Base-by-base conservation (phyloP, 2,329 filamentous ascomycete genomes). In the Furcasterigmium furcatum region DNA sequence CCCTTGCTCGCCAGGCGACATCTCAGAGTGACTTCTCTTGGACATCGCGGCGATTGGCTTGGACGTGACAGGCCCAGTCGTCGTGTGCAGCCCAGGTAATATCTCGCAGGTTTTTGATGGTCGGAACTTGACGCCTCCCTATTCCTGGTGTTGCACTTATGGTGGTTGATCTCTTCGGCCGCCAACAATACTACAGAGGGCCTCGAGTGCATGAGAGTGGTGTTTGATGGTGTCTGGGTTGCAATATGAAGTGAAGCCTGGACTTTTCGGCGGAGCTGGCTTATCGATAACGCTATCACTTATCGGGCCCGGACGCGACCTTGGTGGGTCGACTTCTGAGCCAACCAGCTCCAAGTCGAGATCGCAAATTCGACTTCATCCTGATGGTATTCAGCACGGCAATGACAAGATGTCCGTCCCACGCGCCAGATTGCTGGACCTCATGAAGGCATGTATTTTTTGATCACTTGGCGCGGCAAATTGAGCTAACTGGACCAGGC, bases 361-460 rank as follows among this genome's bases (percentile, higher is more conserved):
- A 46, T 32, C 38, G 46, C 49, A 30, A 53, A 50, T 20, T 53
- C 46, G 50, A 57, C 58, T 45, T 59, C 58, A 59, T 56, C 55
- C 12, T 14, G 13, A 25, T 20, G 14, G 13, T 20, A 52, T 48
- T 46, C 51, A 55, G 41, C 55, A 55, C 42, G 45, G 45, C 49
- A 44, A 65, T 62, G 62, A 58, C 64, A 80, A 72, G 57, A 83
- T 85, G 76, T 76, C 77, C 64, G 77, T 85, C 54, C 72, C 81
- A 64, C 80, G 80, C 48, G 72, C 80, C 49, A 73, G 82, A 61
- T 55, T 85, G 52, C 61, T 85, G 53, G 87, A 90, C 62, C 79
- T 96, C 52, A 80, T 92, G 74, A 91, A 90, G 85, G 91, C 89
- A 68, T 38, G 56, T 1, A 16, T 4, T 41, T 19, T 13, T 3